phyloP scores from a whole-genome alignment of 805 yeast species.

The Cyberlindnera samutprakarnensis region DNA sequence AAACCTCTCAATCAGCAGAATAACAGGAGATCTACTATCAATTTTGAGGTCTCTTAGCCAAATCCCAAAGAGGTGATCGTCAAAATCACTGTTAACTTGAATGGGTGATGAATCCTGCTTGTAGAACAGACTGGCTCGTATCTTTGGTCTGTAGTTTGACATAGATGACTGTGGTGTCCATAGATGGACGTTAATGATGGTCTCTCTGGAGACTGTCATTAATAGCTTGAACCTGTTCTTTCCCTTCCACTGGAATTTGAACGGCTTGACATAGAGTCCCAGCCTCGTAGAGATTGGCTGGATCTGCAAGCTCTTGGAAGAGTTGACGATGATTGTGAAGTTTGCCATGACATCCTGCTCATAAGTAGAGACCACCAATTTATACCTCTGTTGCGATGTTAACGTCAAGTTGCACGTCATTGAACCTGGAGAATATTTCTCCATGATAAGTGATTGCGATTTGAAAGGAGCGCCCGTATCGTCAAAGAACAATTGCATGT shows the following conservation, averaged over 20 bases:
- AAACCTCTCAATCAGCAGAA: constrained; percentile 40
- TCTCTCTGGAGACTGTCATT: constrained; percentile 18
- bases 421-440: constrained; percentile 26
- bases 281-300: constrained; percentile 22
- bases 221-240: constrained; percentile 31
- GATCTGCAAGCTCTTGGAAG: constrained; percentile 11
- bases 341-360: constrained; percentile 23
- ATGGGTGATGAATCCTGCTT: constrained; percentile 22
- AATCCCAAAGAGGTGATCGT: constrained; percentile 36
- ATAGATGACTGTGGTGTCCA: constrained; percentile 5
- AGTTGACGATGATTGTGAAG: constrained; percentile 28
- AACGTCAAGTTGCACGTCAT: constrained; percentile 18
- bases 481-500: constrained; percentile 38
- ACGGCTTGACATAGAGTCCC: constrained; percentile 28
- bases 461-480: constrained; percentile 16
- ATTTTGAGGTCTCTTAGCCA: constrained; percentile 19
- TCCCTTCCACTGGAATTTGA: constrained; percentile 30
- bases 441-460: constrained; percentile 27
- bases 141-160: constrained; percentile 35
- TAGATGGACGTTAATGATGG: constrained; percentile 16
- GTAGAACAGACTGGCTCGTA: constrained; percentile 38
- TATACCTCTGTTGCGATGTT: constrained; percentile 31
- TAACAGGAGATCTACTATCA: constrained; percentile 22
- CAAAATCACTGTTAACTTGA: constrained; percentile 32
- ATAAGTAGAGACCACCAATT: constrained; percentile 40